A percentile compares a stretch with the other conserved stretches of the same genome.
phyloP scores from a whole-genome alignment of 2,329 filamentous ascomycete species.

The Alternaria longipes region DNA sequence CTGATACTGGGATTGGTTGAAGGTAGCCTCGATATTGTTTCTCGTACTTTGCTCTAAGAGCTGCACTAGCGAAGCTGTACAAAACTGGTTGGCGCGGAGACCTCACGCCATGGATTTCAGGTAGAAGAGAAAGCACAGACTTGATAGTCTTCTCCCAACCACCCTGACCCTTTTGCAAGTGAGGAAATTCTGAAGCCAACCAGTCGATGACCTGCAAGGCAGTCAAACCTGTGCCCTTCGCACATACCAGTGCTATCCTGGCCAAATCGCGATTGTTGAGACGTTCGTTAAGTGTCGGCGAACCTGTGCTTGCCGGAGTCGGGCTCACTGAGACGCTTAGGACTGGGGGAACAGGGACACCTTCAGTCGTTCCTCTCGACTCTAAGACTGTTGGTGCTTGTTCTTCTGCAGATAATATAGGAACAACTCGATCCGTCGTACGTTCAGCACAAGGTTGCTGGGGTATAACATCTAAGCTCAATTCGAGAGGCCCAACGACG shows the following conservation, averaged over 20 bases:
- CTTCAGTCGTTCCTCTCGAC: background rate
- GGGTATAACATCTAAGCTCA: background rate
- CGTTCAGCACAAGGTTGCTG: background rate
- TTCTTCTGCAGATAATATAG: background rate
- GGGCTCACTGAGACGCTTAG: background rate
- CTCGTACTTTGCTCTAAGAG: constrained; percentile 7
- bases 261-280: constrained; percentile 18
- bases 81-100: constrained; percentile 5
- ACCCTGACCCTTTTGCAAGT: constrained; percentile 16
- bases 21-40: constrained; percentile 8
- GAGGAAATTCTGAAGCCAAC: constrained; percentile 20
- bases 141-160: constrained; percentile 27
- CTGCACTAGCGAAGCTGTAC: constrained; percentile 13
- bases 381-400: background rate
- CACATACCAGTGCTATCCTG: constrained; percentile 26
- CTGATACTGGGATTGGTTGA: background rate
- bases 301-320: background rate
- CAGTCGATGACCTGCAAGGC: constrained; percentile 19
- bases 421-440: background rate
- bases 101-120: constrained; percentile 21
- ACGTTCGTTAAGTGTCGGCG: background rate
- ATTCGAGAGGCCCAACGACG: background rate
- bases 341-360: no score
- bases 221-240: constrained; percentile 19
- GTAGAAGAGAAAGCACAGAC: constrained; percentile 18